phyloP scores from a whole-genome alignment of 306 rosid genomes.

The Vachellia pachyceras region DNA sequence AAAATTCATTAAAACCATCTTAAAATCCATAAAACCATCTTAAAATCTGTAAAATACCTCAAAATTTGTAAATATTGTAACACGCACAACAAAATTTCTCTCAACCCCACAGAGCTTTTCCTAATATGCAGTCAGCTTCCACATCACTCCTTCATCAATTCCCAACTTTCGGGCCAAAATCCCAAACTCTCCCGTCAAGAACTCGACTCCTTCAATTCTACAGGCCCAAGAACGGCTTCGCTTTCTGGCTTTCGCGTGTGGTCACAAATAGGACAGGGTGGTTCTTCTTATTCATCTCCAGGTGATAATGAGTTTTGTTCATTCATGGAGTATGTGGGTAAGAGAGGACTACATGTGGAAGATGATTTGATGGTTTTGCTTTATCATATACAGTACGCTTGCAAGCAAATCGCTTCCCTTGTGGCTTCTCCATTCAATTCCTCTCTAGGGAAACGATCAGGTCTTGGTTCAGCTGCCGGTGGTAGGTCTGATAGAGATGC shows the following conservation, averaged over 20 bases:
- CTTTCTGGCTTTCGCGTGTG: constrained; percentile 49
- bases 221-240: constrained; percentile 52
- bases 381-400: constrained; percentile 80
- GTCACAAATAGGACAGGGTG: constrained; percentile 34
- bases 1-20: no score
- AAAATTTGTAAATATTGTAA: no score
- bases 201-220: constrained; percentile 26
- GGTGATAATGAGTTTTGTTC: constrained; percentile 51
- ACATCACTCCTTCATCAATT: constrained; percentile 47
- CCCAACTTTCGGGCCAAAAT: constrained; percentile 41
- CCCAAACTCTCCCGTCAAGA: constrained; percentile 40
- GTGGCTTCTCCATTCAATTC: constrained; percentile 88
- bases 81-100: background rate
- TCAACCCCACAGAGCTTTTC: constrained; percentile 13
- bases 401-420: constrained; percentile 89
- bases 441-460: constrained; percentile 50
- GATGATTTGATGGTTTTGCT: constrained; percentile 81
- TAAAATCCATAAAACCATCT: no score
- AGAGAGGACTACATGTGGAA: constrained; percentile 68
- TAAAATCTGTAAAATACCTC: no score
- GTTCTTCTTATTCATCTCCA: constrained; percentile 29
- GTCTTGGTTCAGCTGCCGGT: constrained; percentile 29
- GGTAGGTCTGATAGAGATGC: constrained; percentile 73
- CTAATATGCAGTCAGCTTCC: constrained; percentile 60
- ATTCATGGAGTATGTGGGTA: constrained; percentile 69